A percentile compares a stretch with the other conserved stretches of the same genome.
Conservation (phyloP, 306 rosid genomes). For the Vigna radiata region DNA sequence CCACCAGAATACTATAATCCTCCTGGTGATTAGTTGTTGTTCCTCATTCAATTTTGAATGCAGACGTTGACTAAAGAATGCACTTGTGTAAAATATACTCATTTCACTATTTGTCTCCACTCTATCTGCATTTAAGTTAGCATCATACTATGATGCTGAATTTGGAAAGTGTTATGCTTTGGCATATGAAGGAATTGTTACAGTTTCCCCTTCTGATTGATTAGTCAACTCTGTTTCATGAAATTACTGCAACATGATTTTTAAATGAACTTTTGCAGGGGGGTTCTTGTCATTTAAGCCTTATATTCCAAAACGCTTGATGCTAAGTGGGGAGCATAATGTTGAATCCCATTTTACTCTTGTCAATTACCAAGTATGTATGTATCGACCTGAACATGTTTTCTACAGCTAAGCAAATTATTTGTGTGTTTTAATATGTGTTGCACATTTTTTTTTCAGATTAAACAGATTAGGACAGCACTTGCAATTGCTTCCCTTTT, state of each 20-base stretch:
- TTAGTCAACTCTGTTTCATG: slow-evolving; percentile 27
- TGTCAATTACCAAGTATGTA: slow-evolving; percentile 87
- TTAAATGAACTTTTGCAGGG: slow-evolving; percentile 66
- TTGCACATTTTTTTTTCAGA: slow-evolving; percentile 60
- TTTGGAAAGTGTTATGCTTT: slow-evolving; percentile 1
- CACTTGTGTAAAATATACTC: slow-evolving; percentile 17
- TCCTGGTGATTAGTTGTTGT: slow-evolving; percentile 61
- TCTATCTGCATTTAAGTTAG: slow-evolving; percentile 25
- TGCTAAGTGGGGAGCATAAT: slow-evolving; percentile 80
- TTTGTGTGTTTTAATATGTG: slow-evolving; percentile 38
- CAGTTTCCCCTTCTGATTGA: slow-evolving; percentile 31
- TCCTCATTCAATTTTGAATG: slow-evolving; percentile 34
- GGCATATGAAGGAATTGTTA: slow-evolving; percentile 32
- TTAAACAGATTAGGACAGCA: slow-evolving; percentile 87
- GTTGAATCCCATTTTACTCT: slow-evolving; percentile 86
- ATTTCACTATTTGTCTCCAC: slow-evolving; percentile 32
- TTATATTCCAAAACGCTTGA: slow-evolving; percentile 70
- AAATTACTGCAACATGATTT: slow-evolving; percentile 37
- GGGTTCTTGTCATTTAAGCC: slow-evolving; percentile 92
- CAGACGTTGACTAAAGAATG: slow-evolving; percentile 27
- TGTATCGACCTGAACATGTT: slow-evolving; percentile 48
- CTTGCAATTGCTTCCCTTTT: slow-evolving; percentile 90
- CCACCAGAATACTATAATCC: slow-evolving; percentile 89
- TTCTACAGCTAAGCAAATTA: slow-evolving; percentile 40
- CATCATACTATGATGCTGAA: slow-evolving; percentile 31